Evolutionary conservation across 1,284 basidiomycete species (phyloP), one percentile per base, ranked within the genome.

Genomic region (Moesziomyces sp.): DNA sequence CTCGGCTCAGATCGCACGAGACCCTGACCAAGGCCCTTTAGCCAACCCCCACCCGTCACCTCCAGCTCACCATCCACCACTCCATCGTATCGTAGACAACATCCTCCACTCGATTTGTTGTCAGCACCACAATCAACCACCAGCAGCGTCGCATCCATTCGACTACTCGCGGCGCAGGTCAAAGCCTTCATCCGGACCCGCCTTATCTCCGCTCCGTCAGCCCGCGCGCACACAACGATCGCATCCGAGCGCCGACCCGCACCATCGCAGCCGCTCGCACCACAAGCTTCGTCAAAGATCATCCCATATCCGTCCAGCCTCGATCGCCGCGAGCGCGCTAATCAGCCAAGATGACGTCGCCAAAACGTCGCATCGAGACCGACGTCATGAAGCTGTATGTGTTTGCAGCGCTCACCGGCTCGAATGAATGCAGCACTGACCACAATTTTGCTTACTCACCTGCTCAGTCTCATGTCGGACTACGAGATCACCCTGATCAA

Each of bases 331-430:
- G 18, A 18, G 2, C 4, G 38, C 16, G 35, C 16, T 23, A 16
- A 43, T 21, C 24, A 28, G 5, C 10, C 26, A 8, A 46, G 10
- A 73, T 79, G 78, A 90, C 88, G 81, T 89, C 90, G 46, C 89
- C 90, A 61, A 97, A 94, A 86, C 92, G 96, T 75, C 91, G 96
- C 66, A 96, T 97, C 85, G 96, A 99, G 86, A 98, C 94, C 54
- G 96, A 99, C 88, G 94, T 99, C 61, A 97, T 98, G 94, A 98
- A 97, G 87, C 88, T 99, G 95, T 97, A 85, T 83, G 91, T 87
- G 24, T 23, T 30, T 1, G 19, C 1, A 28, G 4, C 30, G 30
- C 30, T 33, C 30, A 13, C 30, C 10, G 30, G 13, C 13, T 11
- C 30, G 30, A 33, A 33, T 10, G 26, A 33, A 43, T 21, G 24